Percentiles rank a stretch among this genome's conserved stretches.
These are phyloP conservation scores for Cicer judaicum DNA, from an alignment of 306 rosid genomes.

Conservation along the genomic window DNA sequence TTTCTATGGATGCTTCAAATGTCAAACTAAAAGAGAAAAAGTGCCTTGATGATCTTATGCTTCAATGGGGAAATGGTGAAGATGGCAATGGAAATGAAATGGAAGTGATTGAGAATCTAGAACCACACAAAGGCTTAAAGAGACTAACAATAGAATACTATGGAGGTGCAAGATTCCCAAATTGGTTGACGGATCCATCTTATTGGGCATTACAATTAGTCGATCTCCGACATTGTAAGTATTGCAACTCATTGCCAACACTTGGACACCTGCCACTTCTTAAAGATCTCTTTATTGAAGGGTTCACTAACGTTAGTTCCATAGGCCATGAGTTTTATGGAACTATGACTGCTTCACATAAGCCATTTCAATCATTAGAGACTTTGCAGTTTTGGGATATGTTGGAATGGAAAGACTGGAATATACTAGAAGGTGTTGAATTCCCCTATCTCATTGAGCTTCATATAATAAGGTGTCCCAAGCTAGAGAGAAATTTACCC, in stretches of 20 bases:
- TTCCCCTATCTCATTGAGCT: slow-evolving; percentile 40
- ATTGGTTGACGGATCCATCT: slow-evolving; percentile 36
- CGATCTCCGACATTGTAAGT: slow-evolving; percentile 28
- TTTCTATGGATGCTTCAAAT: slow-evolving; percentile 1
- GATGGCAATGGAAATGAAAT: background rate
- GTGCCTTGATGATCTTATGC: slow-evolving; percentile 32
- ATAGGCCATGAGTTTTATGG: slow-evolving; percentile 39
- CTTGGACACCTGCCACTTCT: slow-evolving; percentile 44
- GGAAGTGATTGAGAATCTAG: slow-evolving; percentile 35
- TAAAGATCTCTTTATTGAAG: slow-evolving; percentile 40
- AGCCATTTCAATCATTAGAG: slow-evolving; percentile 39
- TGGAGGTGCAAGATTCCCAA: slow-evolving; percentile 28
- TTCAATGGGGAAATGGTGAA: slow-evolving; percentile 22
- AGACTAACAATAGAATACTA: slow-evolving; percentile 34
- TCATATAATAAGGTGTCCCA: slow-evolving; percentile 35
- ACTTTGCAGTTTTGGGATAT: slow-evolving; percentile 34
- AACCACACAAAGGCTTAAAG: slow-evolving; percentile 39
- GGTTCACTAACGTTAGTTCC: background rate
- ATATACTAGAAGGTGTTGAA: slow-evolving; percentile 29
- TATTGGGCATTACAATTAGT: slow-evolving; percentile 10
- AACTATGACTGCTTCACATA: slow-evolving; percentile 11
- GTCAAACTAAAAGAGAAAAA: slow-evolving; percentile 27
- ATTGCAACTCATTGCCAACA: slow-evolving; percentile 36
- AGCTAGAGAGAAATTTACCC: slow-evolving; percentile 33
- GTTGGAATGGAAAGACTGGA: slow-evolving; percentile 43